Evolutionary conservation across 2,329 filamentous ascomycete genomes (phyloP), one percentile per base, ranked within the genome.

Genomic region (Cryoendolithus antarcticus): DNA sequence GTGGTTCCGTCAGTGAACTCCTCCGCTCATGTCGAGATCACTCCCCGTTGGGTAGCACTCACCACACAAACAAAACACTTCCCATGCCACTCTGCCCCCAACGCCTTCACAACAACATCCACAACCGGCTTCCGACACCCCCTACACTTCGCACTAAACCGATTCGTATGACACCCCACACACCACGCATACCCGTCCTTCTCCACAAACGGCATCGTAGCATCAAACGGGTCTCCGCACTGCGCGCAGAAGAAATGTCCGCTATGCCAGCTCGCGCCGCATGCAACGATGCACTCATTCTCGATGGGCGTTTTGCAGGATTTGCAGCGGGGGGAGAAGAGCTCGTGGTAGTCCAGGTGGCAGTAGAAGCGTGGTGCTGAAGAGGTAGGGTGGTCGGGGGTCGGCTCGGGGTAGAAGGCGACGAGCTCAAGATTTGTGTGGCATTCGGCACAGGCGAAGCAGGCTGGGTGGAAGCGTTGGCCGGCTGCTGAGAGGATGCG

Each of bases 161-260:
- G 77, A 56, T 86, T 84, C 10, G 88, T 93, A 65, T 96, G 89
- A 58, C 91, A 98, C 13, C 74, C 74, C 34, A 96, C 75, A 62
- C 91, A 98, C 88, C 91, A 98, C 4, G 91, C 91, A 61, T 93
- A 96, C 7, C 89, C 89, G 50, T 96, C 89, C 63, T 94, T 94
- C 59, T 98, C 91, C 40, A 98, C 85, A 58, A 98, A 98, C 0
- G 91, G 89, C 7, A 70, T 79, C 3, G 58, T 60, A 0, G 66
- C 62, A 45, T 72, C 70, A 48, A 80, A 80, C 1, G 76, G 75
- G 64, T 98, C 89, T 49, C 91, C 91, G 58, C 91, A 98, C 69
- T 98, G 86, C 32, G 91, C 91, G 57, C 91, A 98, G 72, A 98
- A 98, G 66, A 98, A 98, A 64, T 98, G 91, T 0, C 91, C 91